Base-by-base conservation (phyloP, 371 early-diverging fungal genomes). In the Syncephalastrum racemosum region DNA sequence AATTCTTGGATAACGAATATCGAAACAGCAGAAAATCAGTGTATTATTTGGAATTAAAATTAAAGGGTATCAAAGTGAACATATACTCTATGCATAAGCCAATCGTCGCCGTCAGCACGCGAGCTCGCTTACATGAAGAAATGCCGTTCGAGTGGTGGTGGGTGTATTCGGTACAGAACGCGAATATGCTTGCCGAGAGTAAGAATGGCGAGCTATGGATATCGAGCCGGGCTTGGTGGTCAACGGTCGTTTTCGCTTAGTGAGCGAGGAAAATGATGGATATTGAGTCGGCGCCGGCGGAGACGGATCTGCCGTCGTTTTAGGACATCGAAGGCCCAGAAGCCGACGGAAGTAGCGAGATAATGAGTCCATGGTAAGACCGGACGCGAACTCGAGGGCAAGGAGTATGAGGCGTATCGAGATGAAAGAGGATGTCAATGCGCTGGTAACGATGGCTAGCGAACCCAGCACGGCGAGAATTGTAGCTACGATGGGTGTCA, bases 381-480 rank as follows among this genome's bases (percentile, higher is more conserved):
- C 56, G 19, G 58, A 56, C 5, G 55, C 53, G 24, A 59, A 54
- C 25, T 56, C 64, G 14, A 52, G 23, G 14, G 60, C 54, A 4
- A 64, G 43, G 24, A 64, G 44, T 18, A 44, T 31, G 3, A 64
- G 59, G n/a, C 58, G 49, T 43, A 60, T 47, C 20, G 59, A 59
- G 42, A 64, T 56, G 36, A 64, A 64, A 4, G 64, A 64, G 7
- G 64, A 64, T 2, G 64, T 59, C 44, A 64, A 36, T 25, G 54
- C 42, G 18, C 64, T 60, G 31, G 60, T 59, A 23, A 64, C 13
- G 2, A 64, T 50, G 4, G 64, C 64, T 18, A 59, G 20, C 5
- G 23, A n/a, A 6, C 54, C 60, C 18, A 64, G 56, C 18, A 54
- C 19, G 15, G 60, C 14, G 22, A 60, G 31, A 4, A 53, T 36